Conservation (phyloP, 345 rosid species). For the Firmiana major region DNA sequence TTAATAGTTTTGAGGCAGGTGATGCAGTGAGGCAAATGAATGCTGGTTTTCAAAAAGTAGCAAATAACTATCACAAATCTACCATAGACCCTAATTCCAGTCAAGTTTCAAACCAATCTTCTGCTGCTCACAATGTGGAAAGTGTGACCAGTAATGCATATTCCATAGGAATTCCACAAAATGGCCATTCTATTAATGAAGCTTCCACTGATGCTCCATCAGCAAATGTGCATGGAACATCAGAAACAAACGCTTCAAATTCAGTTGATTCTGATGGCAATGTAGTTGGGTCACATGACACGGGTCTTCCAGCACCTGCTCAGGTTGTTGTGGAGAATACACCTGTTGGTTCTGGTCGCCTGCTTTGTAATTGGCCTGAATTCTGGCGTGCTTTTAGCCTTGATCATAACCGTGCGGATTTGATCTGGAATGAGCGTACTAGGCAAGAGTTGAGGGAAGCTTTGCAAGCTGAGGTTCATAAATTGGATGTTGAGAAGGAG, state of each 20-base stretch:
- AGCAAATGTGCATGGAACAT: conserved; percentile 35
- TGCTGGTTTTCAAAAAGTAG: conserved; percentile 38
- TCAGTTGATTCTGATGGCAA: conserved; percentile 43
- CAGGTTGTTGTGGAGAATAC: conserved; percentile 93
- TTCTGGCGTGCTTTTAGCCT: conserved; percentile 99
- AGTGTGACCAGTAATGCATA: conserved; percentile 37
- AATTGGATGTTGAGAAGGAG: conserved; percentile 91
- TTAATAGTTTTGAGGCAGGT: conserved; percentile 49
- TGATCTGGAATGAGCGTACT: conserved; percentile 97
- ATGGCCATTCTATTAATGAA: conserved; percentile 36
- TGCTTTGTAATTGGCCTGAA: conserved; percentile 92
- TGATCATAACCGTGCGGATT: conserved; percentile 98
- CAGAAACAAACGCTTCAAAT: conserved; percentile 48
- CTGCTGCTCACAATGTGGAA: conserved; percentile 42
- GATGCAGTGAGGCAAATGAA: conserved; percentile 47
- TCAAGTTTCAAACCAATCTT: conserved; percentile 36
- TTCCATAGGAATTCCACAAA: conserved; percentile 44
- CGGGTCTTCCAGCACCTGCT: conserved; percentile 89
- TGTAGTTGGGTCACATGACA: conserved; percentile 39
- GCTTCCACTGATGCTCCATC: conserved; percentile 40
- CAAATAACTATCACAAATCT: conserved; percentile 48
- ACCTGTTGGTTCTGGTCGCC: conserved; percentile 92
- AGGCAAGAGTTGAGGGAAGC: conserved; percentile 97
- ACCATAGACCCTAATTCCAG: conserved; percentile 43
- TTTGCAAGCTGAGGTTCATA: conserved; percentile 96